Evolutionary conservation across 768 basidiomycete genomes (phyloP), one percentile per base, ranked within the genome.

Genomic region (Lentinula sp.): DNA sequence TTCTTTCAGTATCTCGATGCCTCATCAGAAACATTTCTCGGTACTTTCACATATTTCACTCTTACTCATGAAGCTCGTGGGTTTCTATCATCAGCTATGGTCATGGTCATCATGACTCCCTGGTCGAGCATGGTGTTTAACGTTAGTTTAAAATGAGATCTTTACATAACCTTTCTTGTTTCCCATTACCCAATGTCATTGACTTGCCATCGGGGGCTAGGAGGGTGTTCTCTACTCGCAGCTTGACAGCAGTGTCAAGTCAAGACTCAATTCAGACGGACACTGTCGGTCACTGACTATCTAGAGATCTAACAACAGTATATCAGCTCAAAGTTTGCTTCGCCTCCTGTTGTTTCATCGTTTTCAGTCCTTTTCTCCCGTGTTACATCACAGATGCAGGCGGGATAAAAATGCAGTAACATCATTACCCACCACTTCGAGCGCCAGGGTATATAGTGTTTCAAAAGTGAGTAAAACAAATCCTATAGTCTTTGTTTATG

Each of bases 361-460:
- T 72, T 0, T 65, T 78, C 21, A 73, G 73, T 0, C 3, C 28
- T 74, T 79, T 61, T 77, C 77, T 3, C 74, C 77, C 0, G 71
- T 79, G 16, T 68, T 67, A 2, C 57, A 72, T 69, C 71, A 3
- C 75, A 77, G 59, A 74, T 77, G 45, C 58, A 66, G n/a, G 71
- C 69, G 9, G 75, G 76, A 67, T 23, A 66, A 64, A 5, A 65
- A 32, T 76, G 75, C 10, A 73, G 75, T 5, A 78, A 76, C 55
- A 69, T 71, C 3, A 75, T 80, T 52, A 74, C 57, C 69, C 77
- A 5, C 73, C 76, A 1, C 40, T 68, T 53, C 72, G 69, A 32
- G 42, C n/a, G 23, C 16, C 23, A 13, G 70, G 71, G 28, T 28
- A 45, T 78, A 74, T 59, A 69, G 68, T 40, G 69, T 72, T 76